A percentile compares a stretch with the other conserved stretches of the same genome.
These are phyloP conservation scores for Furculomyces boomerangus DNA, from an alignment of 371 early-diverging fungal species.

Conservation along the genomic window DNA sequence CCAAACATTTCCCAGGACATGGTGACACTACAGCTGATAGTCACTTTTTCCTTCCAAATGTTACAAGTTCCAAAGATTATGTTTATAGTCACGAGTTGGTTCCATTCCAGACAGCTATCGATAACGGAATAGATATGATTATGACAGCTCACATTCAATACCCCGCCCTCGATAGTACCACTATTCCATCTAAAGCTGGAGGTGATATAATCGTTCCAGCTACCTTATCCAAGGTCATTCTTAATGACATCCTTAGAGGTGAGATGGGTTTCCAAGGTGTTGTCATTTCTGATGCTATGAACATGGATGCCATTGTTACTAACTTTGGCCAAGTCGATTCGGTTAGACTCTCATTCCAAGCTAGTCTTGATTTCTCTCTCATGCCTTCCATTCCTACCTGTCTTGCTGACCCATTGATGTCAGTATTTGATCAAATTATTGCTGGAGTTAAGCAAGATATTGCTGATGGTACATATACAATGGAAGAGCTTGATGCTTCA, in stretches of 20 bases:
- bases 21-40: slow-evolving; percentile 33
- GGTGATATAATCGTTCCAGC: slow-evolving; percentile 11
- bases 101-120: slow-evolving; percentile 20
- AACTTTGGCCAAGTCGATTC: slow-evolving; percentile 21
- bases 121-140: slow-evolving; percentile 20
- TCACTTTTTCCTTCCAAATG: slow-evolving; percentile 28
- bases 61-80: slow-evolving; percentile 22
- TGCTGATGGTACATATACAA: background rate
- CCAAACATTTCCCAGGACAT: slow-evolving; percentile 21
- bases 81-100: slow-evolving; percentile 21
- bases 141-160: slow-evolving; percentile 28
- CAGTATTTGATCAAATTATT: background rate
- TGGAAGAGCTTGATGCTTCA: background rate
- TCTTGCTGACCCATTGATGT: background rate
- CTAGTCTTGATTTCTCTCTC: slow-evolving; percentile 30
- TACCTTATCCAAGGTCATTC: slow-evolving; percentile 21
- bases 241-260: slow-evolving; percentile 18
- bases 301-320: slow-evolving; percentile 31
- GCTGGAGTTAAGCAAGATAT: background rate
- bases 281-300: slow-evolving; percentile 29
- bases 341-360: slow-evolving; percentile 23
- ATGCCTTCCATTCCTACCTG: slow-evolving; percentile 6
- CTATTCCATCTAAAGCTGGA: background rate
- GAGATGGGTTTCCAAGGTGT: slow-evolving; percentile 25
- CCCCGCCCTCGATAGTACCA: slow-evolving; percentile 20